Base-by-base conservation (phyloP, 495 filamentous ascomycete genomes). In the Cercophora scortea region DNA sequence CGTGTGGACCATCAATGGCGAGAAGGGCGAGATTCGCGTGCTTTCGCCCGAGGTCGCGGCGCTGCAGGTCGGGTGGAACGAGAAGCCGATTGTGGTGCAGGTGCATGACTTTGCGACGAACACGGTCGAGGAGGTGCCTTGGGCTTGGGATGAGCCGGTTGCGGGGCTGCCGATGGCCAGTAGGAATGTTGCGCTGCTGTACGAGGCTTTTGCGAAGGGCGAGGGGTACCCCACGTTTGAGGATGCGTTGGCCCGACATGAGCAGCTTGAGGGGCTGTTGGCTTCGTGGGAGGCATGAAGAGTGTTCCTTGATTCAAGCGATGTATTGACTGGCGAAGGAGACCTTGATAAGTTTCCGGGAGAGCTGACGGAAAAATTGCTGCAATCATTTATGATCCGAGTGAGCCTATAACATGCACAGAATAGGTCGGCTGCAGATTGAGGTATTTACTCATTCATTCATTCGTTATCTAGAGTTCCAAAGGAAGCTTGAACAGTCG, bases 11-110 rank as follows among this genome's bases (percentile, higher is more conserved):
- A 78, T 86, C 42, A 68, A 72, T 34, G 79, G 80, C 45, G 68
- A 74, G 25, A 75, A 72, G 55, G 81, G 80, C 6, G 78, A 82
- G 62, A 73, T 84, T 15, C 64, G 70, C 17, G 60, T 84, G 16
- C 66, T 70, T 1, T 67, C 67, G 1, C 44, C 50, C 0, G 51
- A 41, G 10, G 57, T 58, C 1, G 53, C 64, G 1, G 67, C 68
- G 8, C 16, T 79, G n/a, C 64, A 74, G 34, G 66, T 71, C 9
- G 60, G 67, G 6, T 53, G 54, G 8, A 63, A 59, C 18, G 52
- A 59, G 0, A 60, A 65, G 1, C 60, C 66, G 16, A 55, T 66
- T 10, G 65, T 65, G 12, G 64, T 83, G 8, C 62, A 74, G 50
- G 40, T 81, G 7, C 67, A 75, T 33, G 66, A 74, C 35, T 71